phyloP scores from a whole-genome alignment of 2,329 filamentous ascomycete species.

The Pseudogymnoascus sp. region DNA sequence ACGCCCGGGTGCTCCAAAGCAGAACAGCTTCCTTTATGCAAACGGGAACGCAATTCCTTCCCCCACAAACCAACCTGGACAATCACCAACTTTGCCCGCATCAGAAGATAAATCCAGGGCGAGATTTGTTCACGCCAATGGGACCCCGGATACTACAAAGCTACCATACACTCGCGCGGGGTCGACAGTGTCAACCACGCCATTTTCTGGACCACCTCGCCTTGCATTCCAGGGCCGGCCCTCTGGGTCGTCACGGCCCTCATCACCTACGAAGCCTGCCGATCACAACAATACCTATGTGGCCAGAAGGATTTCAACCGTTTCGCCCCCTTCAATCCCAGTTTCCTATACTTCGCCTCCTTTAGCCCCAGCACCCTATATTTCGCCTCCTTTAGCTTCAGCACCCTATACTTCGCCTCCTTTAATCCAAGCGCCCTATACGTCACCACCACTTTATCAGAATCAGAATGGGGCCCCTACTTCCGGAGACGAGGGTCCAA shows the following conservation, averaged over 20 bases:
- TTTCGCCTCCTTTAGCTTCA: neutral
- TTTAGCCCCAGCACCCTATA: neutral
- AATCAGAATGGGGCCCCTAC: neutral
- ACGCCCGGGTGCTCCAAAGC: constrained; percentile 35
- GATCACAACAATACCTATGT: neutral
- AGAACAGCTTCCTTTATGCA: constrained; percentile 42
- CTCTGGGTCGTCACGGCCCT: neutral
- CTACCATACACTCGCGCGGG: constrained; percentile 24
- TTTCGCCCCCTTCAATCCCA: neutral
- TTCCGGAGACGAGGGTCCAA: neutral
- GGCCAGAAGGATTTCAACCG: constrained; percentile 5
- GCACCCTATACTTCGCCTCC: neutral
- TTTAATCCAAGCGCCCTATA: neutral
- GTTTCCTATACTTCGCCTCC: neutral
- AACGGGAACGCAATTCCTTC: constrained; percentile 38
- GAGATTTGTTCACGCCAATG: constrained; percentile 75
- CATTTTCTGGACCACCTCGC: constrained; percentile 39
- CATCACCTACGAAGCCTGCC: neutral
- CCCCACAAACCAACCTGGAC: constrained; percentile 26
- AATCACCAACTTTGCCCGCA: constrained; percentile 27
- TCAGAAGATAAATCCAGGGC: constrained; percentile 35
- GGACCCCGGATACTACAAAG: constrained; percentile 46
- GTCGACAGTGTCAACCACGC: constrained; percentile 42
- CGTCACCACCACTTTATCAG: constrained; percentile 1
- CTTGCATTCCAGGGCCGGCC: constrained; percentile 25